Evolutionary conservation across 257 asterid genomes (phyloP).

Genomic region (Solanum medicagineum): DNA sequence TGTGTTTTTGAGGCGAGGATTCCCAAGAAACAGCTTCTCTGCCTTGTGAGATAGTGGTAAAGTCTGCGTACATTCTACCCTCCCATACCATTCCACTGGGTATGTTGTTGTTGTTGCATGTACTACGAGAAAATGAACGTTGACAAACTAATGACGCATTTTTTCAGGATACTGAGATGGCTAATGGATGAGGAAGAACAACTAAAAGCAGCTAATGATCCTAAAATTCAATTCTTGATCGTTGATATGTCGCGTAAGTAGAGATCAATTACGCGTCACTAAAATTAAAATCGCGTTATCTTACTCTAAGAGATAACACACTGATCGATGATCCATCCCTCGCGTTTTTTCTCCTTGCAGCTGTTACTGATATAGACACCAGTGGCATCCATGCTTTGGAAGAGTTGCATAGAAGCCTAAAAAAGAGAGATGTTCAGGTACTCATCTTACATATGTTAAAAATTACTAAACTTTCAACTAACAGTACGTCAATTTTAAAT

Average conservation of each 20-base stretch:
- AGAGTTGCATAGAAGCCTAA: constrained; percentile 55
- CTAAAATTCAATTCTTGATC: constrained; percentile 31
- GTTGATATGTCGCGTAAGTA: constrained; percentile 52
- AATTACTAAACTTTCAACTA: not conserved
- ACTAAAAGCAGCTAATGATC: constrained; percentile 22
- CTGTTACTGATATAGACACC: constrained; percentile 86
- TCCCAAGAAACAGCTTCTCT: too few species aligned
- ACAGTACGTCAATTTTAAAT: not conserved
- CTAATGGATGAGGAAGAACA: constrained; percentile 56
- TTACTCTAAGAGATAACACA: not conserved
- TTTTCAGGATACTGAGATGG: constrained; percentile 64
- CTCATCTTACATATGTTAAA: not conserved
- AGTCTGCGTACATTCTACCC: too few species aligned
- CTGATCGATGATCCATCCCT: not conserved
- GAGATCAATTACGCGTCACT: not conserved
- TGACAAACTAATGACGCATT: not conserved
- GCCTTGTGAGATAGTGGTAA: too few species aligned
- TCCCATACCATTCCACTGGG: too few species aligned
- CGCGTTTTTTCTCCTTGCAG: constrained; percentile 12
- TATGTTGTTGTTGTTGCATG: too few species aligned
- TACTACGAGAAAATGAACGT: too few species aligned
- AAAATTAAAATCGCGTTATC: not conserved
- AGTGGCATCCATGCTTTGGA: constrained; percentile 87
- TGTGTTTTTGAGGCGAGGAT: too few species aligned
- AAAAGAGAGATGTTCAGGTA: constrained; percentile 70